Evolutionary conservation across 1,284 basidiomycete species (phyloP).

Genomic region (Tranzscheliella williamsii): DNA sequence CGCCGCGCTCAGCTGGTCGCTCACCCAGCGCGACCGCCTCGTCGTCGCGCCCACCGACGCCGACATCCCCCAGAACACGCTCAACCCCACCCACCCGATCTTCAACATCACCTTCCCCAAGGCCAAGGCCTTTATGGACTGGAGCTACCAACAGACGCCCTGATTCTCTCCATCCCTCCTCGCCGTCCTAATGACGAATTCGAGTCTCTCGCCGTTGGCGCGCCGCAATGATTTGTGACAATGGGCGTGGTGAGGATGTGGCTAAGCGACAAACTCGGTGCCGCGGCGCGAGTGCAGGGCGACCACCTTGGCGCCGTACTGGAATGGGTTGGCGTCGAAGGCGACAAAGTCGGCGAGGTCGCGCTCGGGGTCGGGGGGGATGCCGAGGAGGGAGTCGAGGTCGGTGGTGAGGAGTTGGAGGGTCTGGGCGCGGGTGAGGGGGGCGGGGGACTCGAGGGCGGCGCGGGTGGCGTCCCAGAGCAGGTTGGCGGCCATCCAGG

Average conservation of each 20-base stretch:
- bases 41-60: conserved; percentile 16
- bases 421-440: conserved; percentile 66
- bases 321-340: conserved; percentile 67
- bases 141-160: conserved; percentile 42
- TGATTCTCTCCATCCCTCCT: no score
- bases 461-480: conserved; percentile 68
- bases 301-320: conserved; percentile 69
- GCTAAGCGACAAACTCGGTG: conserved; percentile 26
- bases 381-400: conserved; percentile 69
- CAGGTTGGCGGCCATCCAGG: conserved; percentile 70
- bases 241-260: no score
- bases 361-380: conserved; percentile 52
- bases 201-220: no score
- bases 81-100: conserved; percentile 50
- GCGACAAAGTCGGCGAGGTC: conserved; percentile 69
- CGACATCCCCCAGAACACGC: conserved; percentile 11
- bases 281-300: conserved; percentile 62
- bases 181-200: no score
- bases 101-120: conserved; percentile 47
- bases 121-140: conserved; percentile 47
- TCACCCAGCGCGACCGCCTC: conserved; percentile 14
- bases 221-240: no score
- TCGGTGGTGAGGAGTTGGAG: conserved; percentile 69
- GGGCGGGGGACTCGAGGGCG: conserved; percentile 35
- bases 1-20: conserved; percentile 33